A percentile compares a stretch with the other conserved stretches of the same genome.
phyloP scores from a whole-genome alignment of 2,329 filamentous ascomycete genomes.

The Fusarium sp. region DNA sequence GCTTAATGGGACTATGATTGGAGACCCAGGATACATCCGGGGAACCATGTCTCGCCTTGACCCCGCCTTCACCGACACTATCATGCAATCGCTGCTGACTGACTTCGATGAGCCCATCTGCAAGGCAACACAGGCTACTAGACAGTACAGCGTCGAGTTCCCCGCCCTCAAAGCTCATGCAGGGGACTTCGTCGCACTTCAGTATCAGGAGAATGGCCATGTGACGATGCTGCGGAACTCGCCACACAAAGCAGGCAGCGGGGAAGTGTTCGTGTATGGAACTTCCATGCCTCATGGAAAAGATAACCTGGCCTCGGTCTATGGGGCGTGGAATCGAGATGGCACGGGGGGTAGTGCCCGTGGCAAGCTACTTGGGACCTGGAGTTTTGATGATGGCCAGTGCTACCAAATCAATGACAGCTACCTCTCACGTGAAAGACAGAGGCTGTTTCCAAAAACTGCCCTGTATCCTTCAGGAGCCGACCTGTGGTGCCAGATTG shows the following conservation, averaged over 20 bases:
- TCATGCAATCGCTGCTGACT: not conserved
- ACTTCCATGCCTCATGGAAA: not conserved
- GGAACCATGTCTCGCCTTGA: not conserved
- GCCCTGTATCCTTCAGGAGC: too few species aligned
- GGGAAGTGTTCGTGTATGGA: not conserved
- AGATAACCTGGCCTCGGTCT: not conserved
- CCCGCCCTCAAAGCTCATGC: not conserved
- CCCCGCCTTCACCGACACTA: not conserved
- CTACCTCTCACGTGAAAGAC: not conserved
- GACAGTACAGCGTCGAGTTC: not conserved
- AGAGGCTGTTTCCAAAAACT: not conserved
- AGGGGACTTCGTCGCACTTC: not conserved
- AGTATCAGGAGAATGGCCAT: slow-evolving; percentile 1
- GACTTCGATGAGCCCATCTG: not conserved
- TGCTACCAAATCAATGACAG: not conserved
- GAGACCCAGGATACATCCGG: not conserved
- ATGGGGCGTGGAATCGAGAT: not conserved
- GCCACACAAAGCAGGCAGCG: not conserved
- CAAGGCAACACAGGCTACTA: not conserved
- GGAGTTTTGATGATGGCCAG: not conserved
- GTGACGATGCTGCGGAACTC: not conserved
- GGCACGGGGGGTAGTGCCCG: not conserved
- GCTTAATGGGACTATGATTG: not conserved
- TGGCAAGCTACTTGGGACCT: not conserved
- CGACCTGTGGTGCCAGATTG: too few species aligned